Percentiles rank a stretch among this genome's conserved stretches.
Evolutionary conservation across 805 yeast species (phyloP).

Genomic region (Zygoascus biomembranicola): DNA sequence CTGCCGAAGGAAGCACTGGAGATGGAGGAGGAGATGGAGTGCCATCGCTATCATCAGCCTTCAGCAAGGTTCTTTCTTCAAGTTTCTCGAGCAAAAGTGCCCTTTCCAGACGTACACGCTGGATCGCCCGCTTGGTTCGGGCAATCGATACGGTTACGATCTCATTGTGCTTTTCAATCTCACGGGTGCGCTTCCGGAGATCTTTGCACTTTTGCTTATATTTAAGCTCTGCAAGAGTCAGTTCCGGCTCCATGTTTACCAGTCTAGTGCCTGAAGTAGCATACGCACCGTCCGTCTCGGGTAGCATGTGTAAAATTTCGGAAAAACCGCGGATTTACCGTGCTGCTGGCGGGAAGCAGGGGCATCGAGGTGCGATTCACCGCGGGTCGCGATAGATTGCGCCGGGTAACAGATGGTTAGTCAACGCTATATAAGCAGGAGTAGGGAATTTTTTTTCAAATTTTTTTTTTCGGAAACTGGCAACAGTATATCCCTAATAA

Average conservation of each 20-base stretch:
- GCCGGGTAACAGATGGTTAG: neutral
- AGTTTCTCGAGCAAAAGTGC: slow-evolving; percentile 70
- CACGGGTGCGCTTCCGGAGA: slow-evolving; percentile 56
- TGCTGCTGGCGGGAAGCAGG: too few relatives aligned
- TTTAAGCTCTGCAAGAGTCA: slow-evolving; percentile 25
- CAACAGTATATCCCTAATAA: neutral
- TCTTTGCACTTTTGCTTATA: slow-evolving; percentile 63
- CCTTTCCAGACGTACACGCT: slow-evolving; percentile 76
- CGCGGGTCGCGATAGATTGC: neutral
- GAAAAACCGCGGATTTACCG: neutral
- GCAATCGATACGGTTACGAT: slow-evolving; percentile 65
- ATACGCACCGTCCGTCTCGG: neutral
- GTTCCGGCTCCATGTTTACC: neutral
- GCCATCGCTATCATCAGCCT: slow-evolving; percentile 23
- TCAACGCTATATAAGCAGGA: neutral
- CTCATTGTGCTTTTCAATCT: slow-evolving; percentile 72
- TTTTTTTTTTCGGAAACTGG: neutral
- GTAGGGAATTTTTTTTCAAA: neutral
- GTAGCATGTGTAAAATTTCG: neutral
- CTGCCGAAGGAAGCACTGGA: slow-evolving; percentile 25
- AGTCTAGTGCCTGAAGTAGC: too few relatives aligned
- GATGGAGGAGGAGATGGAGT: slow-evolving; percentile 25
- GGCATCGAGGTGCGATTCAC: too few relatives aligned
- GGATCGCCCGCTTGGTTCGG: slow-evolving; percentile 66
- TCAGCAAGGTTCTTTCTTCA: slow-evolving; percentile 38